phyloP scores from a whole-genome alignment of 1,284 basidiomycete species.

The Pyrrhoderma noxium region DNA sequence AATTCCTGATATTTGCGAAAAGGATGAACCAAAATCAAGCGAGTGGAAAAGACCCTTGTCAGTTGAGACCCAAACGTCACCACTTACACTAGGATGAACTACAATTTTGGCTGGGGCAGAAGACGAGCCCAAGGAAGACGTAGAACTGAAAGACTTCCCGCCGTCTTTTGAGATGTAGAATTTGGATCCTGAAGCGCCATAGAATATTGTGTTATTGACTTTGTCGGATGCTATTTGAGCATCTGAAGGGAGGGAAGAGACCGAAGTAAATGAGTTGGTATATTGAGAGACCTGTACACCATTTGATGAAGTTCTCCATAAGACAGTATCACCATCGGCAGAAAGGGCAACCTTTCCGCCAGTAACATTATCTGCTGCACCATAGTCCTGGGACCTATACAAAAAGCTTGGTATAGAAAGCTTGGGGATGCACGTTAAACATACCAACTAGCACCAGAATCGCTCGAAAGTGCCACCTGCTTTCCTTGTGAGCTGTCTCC shows the following conservation, averaged over 20 bases:
- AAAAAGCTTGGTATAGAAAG: background rate
- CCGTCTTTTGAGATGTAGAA: conserved; percentile 54
- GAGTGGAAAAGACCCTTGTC: conserved; percentile 57
- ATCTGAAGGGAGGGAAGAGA: conserved; percentile 42
- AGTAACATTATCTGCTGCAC: conserved; percentile 41
- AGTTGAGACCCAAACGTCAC: conserved; percentile 57
- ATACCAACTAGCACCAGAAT: conserved; percentile 46
- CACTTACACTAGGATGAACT: conserved; percentile 43
- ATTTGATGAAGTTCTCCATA: conserved; percentile 45
- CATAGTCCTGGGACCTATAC: conserved; percentile 34
- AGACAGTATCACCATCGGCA: conserved; percentile 48
- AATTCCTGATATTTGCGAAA: conserved; percentile 41
- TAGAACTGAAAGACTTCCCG: conserved; percentile 42
- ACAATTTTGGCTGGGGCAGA: conserved; percentile 43
- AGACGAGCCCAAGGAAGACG: conserved; percentile 41
- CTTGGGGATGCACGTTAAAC: conserved; percentile 16
- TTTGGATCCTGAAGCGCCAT: conserved; percentile 43
- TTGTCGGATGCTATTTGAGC: conserved; percentile 57
- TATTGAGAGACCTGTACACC: conserved; percentile 48
- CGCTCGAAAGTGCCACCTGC: conserved; percentile 48
- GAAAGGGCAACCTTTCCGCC: conserved; percentile 54
- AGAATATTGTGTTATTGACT: conserved; percentile 48
- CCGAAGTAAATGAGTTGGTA: conserved; percentile 40
- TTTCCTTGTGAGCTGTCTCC: conserved; percentile 39
- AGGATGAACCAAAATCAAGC: conserved; percentile 43